Evolutionary conservation across 495 filamentous ascomycete species (phyloP), one percentile per base, ranked within the genome.

Genomic region (Podospora pseudopauciseta): DNA sequence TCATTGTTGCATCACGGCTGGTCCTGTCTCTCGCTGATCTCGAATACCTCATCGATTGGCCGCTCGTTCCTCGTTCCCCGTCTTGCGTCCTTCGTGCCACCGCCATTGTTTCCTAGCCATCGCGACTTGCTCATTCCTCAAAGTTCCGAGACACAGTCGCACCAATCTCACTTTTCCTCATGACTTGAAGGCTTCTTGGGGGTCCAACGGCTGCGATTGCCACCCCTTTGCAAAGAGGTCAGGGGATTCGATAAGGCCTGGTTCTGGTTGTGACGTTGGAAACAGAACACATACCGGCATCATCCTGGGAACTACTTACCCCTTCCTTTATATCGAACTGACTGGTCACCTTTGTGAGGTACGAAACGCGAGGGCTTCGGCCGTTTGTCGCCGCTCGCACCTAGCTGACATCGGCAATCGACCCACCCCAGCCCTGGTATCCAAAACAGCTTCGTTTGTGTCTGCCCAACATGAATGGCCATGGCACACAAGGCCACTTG

Each of bases 391-490:
- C 61, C 66, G 20, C 32, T 30, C n/a, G 16, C 18, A 30, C 11
- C 57, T 20, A 44, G 61, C 65, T 39, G 61, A 71, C 67, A 54
- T 71, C 28, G 63, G 68, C 72, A 68, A 32, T 54, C n/a, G 65
- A 58, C 61, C 67, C 66, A 67, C 69, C 64, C 18, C n/a, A 32
- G 15, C 27, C n/a, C 61, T 32, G 32, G 19, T 20, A 13, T 7
- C 13, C 61, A 32, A 44, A 34, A 26, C 57, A 61, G 28, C 55
- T 15, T n/a, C 68, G 70, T 70, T 70, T 67, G 63, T 60, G 66
- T 54, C 64, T 66, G 63, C 68, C 72, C 59, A 70, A 66, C 63
- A 77, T 77, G 75, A 74, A 75, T 56, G 65, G 55, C 54, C 53
- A 53, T 55, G 16, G 55, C n/a, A 16, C 68, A 16, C 68, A 69